These are phyloP conservation scores for Stenogyne calaminthoides DNA, from an alignment of 305 asterid genomes.

Conservation along the genomic window DNA sequence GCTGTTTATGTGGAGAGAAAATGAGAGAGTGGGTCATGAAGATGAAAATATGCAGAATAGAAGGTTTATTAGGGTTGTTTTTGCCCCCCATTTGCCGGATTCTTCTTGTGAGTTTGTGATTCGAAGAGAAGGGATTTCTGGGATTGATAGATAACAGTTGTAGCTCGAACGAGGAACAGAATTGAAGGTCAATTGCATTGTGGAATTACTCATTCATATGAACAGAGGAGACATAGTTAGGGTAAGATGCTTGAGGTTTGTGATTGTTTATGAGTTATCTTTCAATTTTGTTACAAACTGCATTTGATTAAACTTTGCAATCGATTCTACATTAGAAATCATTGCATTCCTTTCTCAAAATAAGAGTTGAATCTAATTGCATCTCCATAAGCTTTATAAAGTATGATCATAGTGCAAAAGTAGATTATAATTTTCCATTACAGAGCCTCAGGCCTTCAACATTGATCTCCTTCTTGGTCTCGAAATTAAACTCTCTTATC, in stretches of 20 bases:
- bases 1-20: slow-evolving; percentile 69
- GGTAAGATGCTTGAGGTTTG: slow-evolving; percentile 31
- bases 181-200: neutral
- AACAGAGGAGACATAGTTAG: slow-evolving; percentile 9
- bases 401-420: neutral
- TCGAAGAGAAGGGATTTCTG: slow-evolving; percentile 66
- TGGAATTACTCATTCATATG: neutral
- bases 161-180: neutral
- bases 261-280: neutral
- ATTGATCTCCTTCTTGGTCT: no score
- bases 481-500: no score
- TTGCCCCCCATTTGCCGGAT: slow-evolving; percentile 84
- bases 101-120: slow-evolving; percentile 66
- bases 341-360: neutral
- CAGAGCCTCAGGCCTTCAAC: neutral
- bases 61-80: slow-evolving; percentile 68
- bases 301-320: neutral
- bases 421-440: neutral
- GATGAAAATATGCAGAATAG: slow-evolving; percentile 35
- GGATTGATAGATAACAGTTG: slow-evolving; percentile 42
- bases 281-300: slow-evolving; percentile 8
- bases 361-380: neutral
- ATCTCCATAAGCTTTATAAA: neutral
- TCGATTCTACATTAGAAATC: neutral
- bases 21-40: slow-evolving; percentile 48